Evolutionary conservation across 768 basidiomycete genomes (phyloP).

Genomic region (Podaxis sp.): DNA sequence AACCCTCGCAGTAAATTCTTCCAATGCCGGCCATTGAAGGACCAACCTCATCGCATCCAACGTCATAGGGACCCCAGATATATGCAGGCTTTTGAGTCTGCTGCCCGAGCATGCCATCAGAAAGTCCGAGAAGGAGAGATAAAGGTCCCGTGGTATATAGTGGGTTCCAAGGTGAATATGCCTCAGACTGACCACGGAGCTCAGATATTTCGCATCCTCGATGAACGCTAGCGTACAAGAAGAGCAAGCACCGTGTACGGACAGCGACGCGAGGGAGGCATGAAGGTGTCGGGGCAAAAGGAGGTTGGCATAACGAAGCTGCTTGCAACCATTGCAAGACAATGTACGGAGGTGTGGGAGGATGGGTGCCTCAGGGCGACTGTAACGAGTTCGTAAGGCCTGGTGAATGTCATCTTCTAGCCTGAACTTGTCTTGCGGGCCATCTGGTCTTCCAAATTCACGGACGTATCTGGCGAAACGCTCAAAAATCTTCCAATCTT

Average conservation of each 20-base stretch:
- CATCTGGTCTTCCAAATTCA: background rate
- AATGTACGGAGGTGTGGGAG: slow-evolving; percentile 2
- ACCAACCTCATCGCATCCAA: background rate
- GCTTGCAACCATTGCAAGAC: background rate
- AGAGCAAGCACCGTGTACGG: background rate
- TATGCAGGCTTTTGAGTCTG: background rate
- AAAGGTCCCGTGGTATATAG: background rate
- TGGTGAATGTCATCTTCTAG: background rate
- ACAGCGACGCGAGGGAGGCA: background rate
- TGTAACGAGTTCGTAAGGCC: background rate
- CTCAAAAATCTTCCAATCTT: slow-evolving; percentile 1
- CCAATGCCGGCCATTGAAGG: background rate
- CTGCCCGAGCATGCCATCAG: background rate
- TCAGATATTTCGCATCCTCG: background rate
- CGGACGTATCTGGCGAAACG: slow-evolving; percentile 3
- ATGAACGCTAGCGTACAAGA: background rate
- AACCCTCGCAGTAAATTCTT: background rate
- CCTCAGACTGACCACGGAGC: background rate
- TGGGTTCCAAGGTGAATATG: background rate
- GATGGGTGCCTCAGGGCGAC: background rate
- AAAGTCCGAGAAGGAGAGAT: background rate
- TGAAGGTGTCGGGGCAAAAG: background rate
- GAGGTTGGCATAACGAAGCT: background rate
- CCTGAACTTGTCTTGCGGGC: background rate
- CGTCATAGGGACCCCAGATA: background rate